Conservation (phyloP, 2,329 filamentous ascomycete species). For the Pyrenochaeta sp. region DNA sequence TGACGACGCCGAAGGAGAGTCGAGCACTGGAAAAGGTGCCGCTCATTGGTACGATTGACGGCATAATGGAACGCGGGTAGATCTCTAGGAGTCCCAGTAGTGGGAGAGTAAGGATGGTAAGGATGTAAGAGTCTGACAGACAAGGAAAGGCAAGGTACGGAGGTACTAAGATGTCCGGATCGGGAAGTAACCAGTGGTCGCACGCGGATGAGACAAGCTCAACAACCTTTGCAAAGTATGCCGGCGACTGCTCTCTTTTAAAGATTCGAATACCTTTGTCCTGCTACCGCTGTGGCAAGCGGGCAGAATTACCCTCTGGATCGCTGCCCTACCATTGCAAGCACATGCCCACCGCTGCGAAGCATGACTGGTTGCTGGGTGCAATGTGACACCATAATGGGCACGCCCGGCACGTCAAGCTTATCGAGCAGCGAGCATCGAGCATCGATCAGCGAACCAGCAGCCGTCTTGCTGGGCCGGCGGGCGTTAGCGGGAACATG, state of each 20-base stretch:
- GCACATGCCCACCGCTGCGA: slow-evolving; percentile 26
- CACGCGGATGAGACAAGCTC: slow-evolving; percentile 40
- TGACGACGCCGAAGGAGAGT: slow-evolving; percentile 67
- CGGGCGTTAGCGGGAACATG: slow-evolving; percentile 29
- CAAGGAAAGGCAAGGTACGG: slow-evolving; percentile 9
- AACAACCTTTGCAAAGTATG: slow-evolving; percentile 23
- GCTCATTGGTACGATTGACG: slow-evolving; percentile 44
- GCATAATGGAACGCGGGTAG: slow-evolving; percentile 38
- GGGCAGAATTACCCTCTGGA: slow-evolving; percentile 19
- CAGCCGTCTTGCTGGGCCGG: slow-evolving; percentile 9
- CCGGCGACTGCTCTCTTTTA: slow-evolving; percentile 29
- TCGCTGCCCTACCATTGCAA: slow-evolving; percentile 14
- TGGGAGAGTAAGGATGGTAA: not conserved
- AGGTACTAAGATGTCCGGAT: slow-evolving; percentile 17
- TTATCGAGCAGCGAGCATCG: too few relatives aligned
- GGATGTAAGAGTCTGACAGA: slow-evolving; percentile 3
- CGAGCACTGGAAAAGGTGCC: slow-evolving; percentile 40
- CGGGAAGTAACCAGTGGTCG: slow-evolving; percentile 22
- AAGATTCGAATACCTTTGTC: slow-evolving; percentile 12
- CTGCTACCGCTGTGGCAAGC: slow-evolving; percentile 16
- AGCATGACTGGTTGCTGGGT: slow-evolving; percentile 14
- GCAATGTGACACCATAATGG: slow-evolving; percentile 39
- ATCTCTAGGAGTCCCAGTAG: slow-evolving; percentile 1
- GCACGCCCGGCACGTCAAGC: slow-evolving; percentile 6
- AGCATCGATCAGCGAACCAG: too few relatives aligned